Evolutionary conservation across 345 rosid species (phyloP), one percentile per base, ranked within the genome.

Genomic region (Lepidium aucheri): DNA sequence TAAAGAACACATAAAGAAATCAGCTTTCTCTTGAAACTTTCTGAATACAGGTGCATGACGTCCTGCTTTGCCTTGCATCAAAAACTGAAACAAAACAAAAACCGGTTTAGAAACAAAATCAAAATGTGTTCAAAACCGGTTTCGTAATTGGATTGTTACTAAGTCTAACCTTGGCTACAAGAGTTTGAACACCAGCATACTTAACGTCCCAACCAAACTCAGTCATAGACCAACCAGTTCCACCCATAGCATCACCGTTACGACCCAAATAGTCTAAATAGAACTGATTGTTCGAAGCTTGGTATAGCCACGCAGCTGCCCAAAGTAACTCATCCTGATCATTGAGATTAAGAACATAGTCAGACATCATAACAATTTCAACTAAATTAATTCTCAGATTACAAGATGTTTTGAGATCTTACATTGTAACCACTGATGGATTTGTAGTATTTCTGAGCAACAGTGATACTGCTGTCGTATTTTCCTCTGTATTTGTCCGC

Each of bases 181-280:
- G 99, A 18, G 96, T 82, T 63, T 91, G 96, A 47, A 91, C 96
- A 14, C 99, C 97, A 11, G 97, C 88, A 74, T 87, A 89, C 81
- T 95, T 95, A n/a, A 83, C 96, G 56, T 95, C 99, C 99, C 97
- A 95, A 39, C 99, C 70, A 9, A 95, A 95, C 79, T 95, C 99
- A 3, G 91, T 91, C 95, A 88, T 91, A 49, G 72, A 70, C 97
- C 97, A 95, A 30, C 89, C 83, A 39, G 96, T 91, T 62, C 93
- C 99, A 14, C 99, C 99, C 85, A 95, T 70, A 0, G 90, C 68
- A 22, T 91, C 95, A 26, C 88, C 97, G 56, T 95, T 95, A 10
- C 74, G 80, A 32, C 83, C 97, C 49, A 95, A 82, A 81, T 95
- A 95, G 80, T 83, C 76, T 80, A 91, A 64, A 81, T 87, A 95